These are phyloP conservation scores for Setaria italica DNA, from an alignment of 202 grass and related monocot species.

Conservation along the genomic window DNA sequence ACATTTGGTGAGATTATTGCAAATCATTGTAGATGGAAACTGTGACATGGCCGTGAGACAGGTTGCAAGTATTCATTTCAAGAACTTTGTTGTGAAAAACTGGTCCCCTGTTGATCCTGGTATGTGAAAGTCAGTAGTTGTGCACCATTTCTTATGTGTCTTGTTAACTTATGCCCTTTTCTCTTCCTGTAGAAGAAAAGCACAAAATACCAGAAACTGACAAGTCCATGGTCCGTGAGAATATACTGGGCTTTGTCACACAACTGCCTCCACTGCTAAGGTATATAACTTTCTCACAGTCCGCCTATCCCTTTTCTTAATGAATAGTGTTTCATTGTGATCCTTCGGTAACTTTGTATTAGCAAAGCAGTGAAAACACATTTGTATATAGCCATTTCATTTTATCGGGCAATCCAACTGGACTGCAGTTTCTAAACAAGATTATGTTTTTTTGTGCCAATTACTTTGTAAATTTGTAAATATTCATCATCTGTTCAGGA, in stretches of 20 bases:
- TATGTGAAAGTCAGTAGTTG: slow-evolving; percentile 35
- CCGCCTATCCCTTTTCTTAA: not conserved
- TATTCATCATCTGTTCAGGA: not conserved
- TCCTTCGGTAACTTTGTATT: not conserved
- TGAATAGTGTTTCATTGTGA: not conserved
- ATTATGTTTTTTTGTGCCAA: not conserved
- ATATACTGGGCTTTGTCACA: slow-evolving; percentile 84
- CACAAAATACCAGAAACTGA: slow-evolving; percentile 78
- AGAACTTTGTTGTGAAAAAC: slow-evolving; percentile 88
- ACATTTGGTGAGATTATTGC: slow-evolving; percentile 84
- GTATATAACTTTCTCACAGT: slow-evolving; percentile 46
- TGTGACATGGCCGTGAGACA: slow-evolving; percentile 87
- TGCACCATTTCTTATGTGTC: slow-evolving; percentile 8
- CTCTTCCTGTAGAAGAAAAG: slow-evolving; percentile 54
- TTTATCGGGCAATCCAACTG: slow-evolving; percentile 20
- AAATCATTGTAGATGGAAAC: slow-evolving; percentile 83
- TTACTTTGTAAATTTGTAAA: slow-evolving; percentile 8
- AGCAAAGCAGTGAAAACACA: not conserved
- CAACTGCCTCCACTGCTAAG: slow-evolving; percentile 89
- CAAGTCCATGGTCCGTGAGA: slow-evolving; percentile 78
- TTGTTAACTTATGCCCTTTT: slow-evolving; percentile 7
- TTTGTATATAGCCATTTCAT: slow-evolving; percentile 27
- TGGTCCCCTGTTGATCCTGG: slow-evolving; percentile 77
- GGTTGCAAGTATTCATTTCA: slow-evolving; percentile 96
- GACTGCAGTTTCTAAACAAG: not conserved